Conservation (phyloP, 768 basidiomycete genomes). For the Collybiopsis luxurians region DNA sequence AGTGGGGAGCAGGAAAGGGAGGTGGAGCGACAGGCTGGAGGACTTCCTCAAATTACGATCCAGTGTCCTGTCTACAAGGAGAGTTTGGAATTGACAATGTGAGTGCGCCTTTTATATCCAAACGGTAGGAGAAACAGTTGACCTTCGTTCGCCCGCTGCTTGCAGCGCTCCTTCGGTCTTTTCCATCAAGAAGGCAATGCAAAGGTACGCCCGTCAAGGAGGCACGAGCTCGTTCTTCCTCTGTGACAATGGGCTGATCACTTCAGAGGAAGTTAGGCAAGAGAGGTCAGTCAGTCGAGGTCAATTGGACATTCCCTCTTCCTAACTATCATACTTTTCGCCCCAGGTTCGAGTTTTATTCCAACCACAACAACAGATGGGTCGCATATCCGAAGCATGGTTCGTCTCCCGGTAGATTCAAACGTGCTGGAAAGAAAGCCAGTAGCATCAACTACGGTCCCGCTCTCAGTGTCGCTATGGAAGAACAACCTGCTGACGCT, state of each 20-base stretch:
- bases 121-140: too few relatives aligned
- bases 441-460: constrained; percentile 81
- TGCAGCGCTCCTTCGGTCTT: constrained; percentile 67
- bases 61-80: constrained; percentile 91
- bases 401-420: constrained; percentile 77
- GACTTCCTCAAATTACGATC: constrained; percentile 75
- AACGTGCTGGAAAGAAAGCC: constrained; percentile 89
- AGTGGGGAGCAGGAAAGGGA: neutral
- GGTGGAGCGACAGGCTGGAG: neutral
- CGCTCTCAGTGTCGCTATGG: constrained; percentile 60
- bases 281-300: constrained; percentile 35
- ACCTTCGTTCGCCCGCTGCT: neutral
- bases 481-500: constrained; percentile 32
- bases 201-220: constrained; percentile 84
- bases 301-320: too few relatives aligned
- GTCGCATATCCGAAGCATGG: constrained; percentile 75
- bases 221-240: constrained; percentile 78
- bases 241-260: constrained; percentile 65
- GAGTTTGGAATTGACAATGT: constrained; percentile 72
- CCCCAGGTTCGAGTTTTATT: constrained; percentile 57
- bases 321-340: too few relatives aligned
- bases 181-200: constrained; percentile 81
- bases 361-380: constrained; percentile 37
- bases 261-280: too few relatives aligned
- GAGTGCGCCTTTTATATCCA: constrained; percentile 27